Base-by-base conservation (phyloP, 306 rosid genomes). In the Neltuma alba region DNA sequence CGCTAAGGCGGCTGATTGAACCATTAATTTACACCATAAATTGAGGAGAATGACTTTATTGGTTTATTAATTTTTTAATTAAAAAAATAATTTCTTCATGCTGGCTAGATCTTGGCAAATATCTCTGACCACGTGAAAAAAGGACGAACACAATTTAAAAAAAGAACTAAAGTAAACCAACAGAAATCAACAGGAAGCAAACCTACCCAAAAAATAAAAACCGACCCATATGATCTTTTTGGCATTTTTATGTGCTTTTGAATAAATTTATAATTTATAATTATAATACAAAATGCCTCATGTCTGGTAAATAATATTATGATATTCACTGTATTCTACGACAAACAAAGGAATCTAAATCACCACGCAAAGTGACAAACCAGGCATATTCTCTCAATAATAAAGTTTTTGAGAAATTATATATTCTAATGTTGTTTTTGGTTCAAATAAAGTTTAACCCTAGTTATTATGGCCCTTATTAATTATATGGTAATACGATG, bases 61-160 rank as follows among this genome's bases (percentile, higher is more conserved):
- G 54, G 4, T 47, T 47, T 45, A 45, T n/a, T n/a, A n/a, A n/a
- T 45, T 2, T 57, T 25, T 25, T 58, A 11, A 27, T 27, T 37
- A 27, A 2, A 30, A 74, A 61, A 74, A 62, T 31, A 3, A 30
- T 30, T 28, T 30, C 2, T 11, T 75, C 52, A 60, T n/a, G 42
- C 9, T 44, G 16, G 20, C 67, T 61, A 12, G 45, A 52, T 75
- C 69, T 75, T 61, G 76, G 71, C 40, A 70, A 80, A 64, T 60
- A 18, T 65, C 23, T 33, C 73, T 41, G 37, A 66, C 82, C 87
- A 84, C 87, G 87, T 84, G 87, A 84, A 83, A 11, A 72, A 13
- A 8, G 87, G 80, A 84, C 84, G 82, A 82, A 34, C 14, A 20
- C 68, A 4, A 4, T 50, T 21, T 30, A 36, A 60, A 60, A 67